Conservation (phyloP, 352 stramenopile genomes). For the Phytophthora podocarpi region DNA sequence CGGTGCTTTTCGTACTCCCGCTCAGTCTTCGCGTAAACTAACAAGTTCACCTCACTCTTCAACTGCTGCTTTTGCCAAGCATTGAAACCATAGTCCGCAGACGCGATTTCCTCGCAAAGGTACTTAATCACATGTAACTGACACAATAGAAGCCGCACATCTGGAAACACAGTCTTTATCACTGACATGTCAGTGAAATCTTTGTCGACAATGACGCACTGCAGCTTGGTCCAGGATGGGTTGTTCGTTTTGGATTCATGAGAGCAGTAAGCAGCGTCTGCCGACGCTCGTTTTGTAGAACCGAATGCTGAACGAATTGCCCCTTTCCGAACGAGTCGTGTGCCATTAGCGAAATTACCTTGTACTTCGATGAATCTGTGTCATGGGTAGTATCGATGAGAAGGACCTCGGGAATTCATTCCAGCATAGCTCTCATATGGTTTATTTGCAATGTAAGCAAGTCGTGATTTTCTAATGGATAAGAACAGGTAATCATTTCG, state of each 20-base stretch:
- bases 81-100: constrained; percentile 12
- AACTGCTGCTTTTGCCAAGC: background rate
- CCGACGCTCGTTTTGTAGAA: too few species aligned
- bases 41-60: background rate
- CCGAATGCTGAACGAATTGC: constrained; percentile 30
- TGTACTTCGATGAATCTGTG: constrained; percentile 29
- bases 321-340: constrained; percentile 23
- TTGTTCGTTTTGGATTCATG: constrained; percentile 29
- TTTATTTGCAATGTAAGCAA: constrained; percentile 26
- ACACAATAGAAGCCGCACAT: constrained; percentile 23
- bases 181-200: constrained; percentile 30
- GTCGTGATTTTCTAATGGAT: constrained; percentile 11
- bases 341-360: constrained; percentile 27
- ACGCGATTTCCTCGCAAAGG: too few species aligned
- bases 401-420: constrained; percentile 19
- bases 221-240: constrained; percentile 7
- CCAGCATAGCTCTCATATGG: constrained; percentile 16
- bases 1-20: background rate
- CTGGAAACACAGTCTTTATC: constrained; percentile 14
- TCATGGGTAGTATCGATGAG: constrained; percentile 29
- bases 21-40: too few species aligned
- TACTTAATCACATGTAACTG: constrained; percentile 45
- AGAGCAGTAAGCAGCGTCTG: constrained; percentile 10
- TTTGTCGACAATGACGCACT: constrained; percentile 29
- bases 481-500: too few species aligned